Evolutionary conservation across 495 filamentous ascomycete genomes (phyloP), one percentile per base, ranked within the genome.

Genomic region (Penicillium subrubescens): DNA sequence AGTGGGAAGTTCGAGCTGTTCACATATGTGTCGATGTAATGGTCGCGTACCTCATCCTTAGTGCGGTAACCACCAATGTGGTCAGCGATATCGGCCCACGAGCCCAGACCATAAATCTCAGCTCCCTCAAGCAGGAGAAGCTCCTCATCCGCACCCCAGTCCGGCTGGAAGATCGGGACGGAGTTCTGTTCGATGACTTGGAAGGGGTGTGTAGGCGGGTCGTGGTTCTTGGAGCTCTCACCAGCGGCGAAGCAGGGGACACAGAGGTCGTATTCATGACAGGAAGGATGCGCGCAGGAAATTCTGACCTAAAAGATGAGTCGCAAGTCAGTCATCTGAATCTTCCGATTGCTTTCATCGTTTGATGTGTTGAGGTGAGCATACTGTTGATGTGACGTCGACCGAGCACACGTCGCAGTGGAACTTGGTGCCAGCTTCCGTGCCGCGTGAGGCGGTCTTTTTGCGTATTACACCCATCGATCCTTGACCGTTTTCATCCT

Each of bases 121-220:
- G 92, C 92, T 17, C 95, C 95, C 77, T 99, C 96, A 25, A 99
- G 79, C 44, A 99, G 81, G 10, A 97, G 77, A 17, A 97, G 79
- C 76, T 99, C 95, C 73, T 99, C 95, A 73, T 99, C 95, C 7
- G 95, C 95, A 46, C 95, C 95, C 95, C 95, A 99, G 63, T 97
- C 94, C 60, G 85, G 86, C 63, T 93, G 88, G 67, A 96, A 99
- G 43, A 99, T 98, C 1, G 95, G 95, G 44, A 98, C 93, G 1
- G 93, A 96, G 73, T 99, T 96, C 71, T 98, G 95, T 72, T 99
- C 95, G 68, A 98, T 97, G 54, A 99, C 95, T 68, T 90, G 90
- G 73, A 87, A 98, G 23, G 91, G 82, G 75, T 99, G 95, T 5
- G 91, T 89, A 3, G 84, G 80, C 41, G 94, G 94, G 64, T 94